phyloP scores from a whole-genome alignment of 495 filamentous ascomycete species.

The Umbilicaria muhlenbergii region DNA sequence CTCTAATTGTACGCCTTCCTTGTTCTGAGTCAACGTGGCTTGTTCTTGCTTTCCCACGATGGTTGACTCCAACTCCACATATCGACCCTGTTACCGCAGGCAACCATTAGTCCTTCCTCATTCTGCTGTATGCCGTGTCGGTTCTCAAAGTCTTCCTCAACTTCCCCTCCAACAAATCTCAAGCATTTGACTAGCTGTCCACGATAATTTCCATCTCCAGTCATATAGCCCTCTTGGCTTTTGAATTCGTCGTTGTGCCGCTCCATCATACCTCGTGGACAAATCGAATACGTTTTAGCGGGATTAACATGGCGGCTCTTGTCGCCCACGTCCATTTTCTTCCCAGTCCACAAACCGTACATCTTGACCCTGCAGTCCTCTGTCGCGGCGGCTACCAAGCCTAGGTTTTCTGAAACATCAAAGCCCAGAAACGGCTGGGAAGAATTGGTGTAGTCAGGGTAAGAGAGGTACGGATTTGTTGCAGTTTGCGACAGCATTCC shows the following conservation, averaged over 20 bases:
- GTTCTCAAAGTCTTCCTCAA: not conserved
- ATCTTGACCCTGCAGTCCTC: not conserved
- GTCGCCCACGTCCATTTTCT: not conserved
- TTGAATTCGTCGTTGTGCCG: not conserved
- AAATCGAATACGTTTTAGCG: not conserved
- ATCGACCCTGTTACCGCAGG: not conserved
- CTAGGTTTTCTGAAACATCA: not conserved
- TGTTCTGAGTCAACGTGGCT: too few relatives aligned
- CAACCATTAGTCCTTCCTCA: not conserved
- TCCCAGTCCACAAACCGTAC: constrained; percentile 3
- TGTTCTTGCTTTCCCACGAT: too few relatives aligned
- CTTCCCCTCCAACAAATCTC: not conserved
- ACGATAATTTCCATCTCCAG: too few relatives aligned
- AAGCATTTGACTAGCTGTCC: not conserved
- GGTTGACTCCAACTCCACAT: constrained; percentile 3
- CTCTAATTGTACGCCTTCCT: too few relatives aligned
- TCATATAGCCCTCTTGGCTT: too few relatives aligned
- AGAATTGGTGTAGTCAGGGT: constrained; percentile 1
- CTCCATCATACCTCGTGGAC: not conserved
- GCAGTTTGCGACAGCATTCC: not conserved
- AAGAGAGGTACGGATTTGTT: constrained; percentile 1
- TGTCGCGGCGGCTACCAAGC: constrained; percentile 3
- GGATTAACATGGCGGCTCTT: too few relatives aligned
- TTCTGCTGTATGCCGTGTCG: not conserved
- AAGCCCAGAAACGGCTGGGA: not conserved